Evolutionary conservation across 306 rosid species (phyloP), one percentile per base, ranked within the genome.

Genomic region (Clitoria ternatea): DNA sequence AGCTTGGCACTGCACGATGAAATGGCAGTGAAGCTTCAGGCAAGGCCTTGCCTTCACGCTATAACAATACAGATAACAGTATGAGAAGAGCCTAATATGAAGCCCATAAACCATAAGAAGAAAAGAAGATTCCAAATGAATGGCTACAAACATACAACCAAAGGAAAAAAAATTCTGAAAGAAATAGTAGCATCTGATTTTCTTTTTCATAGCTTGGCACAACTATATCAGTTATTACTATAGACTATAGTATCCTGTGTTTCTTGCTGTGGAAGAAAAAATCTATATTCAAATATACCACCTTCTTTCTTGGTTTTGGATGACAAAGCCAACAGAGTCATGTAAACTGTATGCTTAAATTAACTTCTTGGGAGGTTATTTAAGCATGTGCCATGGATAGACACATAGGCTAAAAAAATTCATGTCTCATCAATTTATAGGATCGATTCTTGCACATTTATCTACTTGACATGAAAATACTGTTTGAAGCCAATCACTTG

Each of bases 21-120:
- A 94, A 94, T 32, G 99, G 99, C 68, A 91, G 73, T 18, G 97
- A 94, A 74, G 97, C 97, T 83, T 85, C 99, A 4, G 99, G 99
- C 85, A 91, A 81, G 70, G 92, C 89, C 84, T 94, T 89, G 65
- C 99, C 99, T 87, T 94, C 99, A 70, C 91, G 96, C 99, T 94
- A 87, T 63, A 81, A 57, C 14, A 78, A 68, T 37, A 29, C 30
- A 62, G 36, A 53, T 36, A 36, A 66, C 48, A 52, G 17, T 72
- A 75, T 55, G 67, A 59, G 60, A 80, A 68, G 40, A 60, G 33
- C 19, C 39, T 42, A 35, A 53, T 18, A 67, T 22, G 72, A 66
- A 54, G 69, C 57, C 54, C 54, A 61, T 37, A 54, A 66, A 54
- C 33, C 48, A 64, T 18, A 48, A 63, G 15, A 69, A 52, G 42